Base-by-base conservation (phyloP, 1,284 basidiomycete species). In the Filobasidium uniguttulatum region DNA sequence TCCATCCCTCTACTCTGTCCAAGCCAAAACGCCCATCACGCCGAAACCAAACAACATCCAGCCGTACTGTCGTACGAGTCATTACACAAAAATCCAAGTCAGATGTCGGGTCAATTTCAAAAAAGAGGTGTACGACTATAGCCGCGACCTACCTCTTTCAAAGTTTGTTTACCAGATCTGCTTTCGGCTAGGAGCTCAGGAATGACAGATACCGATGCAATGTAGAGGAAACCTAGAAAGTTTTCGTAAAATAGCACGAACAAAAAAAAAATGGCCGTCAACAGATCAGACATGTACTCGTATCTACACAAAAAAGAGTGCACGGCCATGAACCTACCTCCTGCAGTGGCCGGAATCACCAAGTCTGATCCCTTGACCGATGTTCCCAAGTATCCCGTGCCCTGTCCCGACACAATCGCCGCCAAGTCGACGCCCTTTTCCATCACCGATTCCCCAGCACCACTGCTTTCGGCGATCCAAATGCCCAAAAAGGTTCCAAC, bases 401-500 rank as follows among this genome's bases (percentile, higher is more conserved):
- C 75, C 64, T 82, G 80, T 58, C 80, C 46, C 5, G 48, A 33
- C 2, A 48, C 38, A 1, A 46, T 61, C 10, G 59, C 52, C 26
- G 56, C 53, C 33, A 63, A 44, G 12, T 55, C 54, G 2, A 54
- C 41, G 2, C 55, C 55, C 35, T 57, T 55, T 54, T 62, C 58
- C 10, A 47, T 7, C 31, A 20, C 38, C 2, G 33, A 5, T 22
- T 23, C 26, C 9, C 38, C 47, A 1, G 64, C 70, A 33, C 69
- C 67, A 25, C 71, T 72, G 34, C 65, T 68, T 57, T 69, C 67
- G 14, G 81, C 72, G 50, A 89, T 83, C 48, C 79, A 84, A 62
- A 89, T 90, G 34, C 86, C 86, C 68, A 90, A 81, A 66, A 89
- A 87, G 33, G 86, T 90, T 74, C 83, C 73, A 63, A 88, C 84